Evolutionary conservation across 2,329 filamentous ascomycete species (phyloP).

Genomic region (Epichloe bromicola): DNA sequence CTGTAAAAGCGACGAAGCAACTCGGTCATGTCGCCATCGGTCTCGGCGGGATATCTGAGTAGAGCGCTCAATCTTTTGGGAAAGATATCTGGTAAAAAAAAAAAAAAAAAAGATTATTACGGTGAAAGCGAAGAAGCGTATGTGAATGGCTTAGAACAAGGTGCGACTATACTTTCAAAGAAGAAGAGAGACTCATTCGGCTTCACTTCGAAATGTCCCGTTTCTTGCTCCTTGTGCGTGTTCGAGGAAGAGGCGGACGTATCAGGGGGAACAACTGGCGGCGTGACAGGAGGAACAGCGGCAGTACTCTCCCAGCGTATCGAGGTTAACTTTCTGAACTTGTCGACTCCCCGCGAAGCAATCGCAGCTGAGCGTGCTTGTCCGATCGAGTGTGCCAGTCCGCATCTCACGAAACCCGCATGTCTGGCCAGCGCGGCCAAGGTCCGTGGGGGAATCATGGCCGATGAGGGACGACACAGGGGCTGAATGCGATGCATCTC

Average conservation of each 20-base stretch:
- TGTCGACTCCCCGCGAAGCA: not conserved
- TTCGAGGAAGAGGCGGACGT: constrained; percentile 12
- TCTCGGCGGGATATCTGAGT: constrained; percentile 32
- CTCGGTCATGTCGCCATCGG: constrained; percentile 35
- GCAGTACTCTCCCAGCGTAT: constrained; percentile 15
- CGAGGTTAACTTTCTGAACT: not conserved
- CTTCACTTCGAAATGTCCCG: constrained; percentile 67
- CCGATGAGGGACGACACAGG: not conserved
- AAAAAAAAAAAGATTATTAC: too few species aligned
- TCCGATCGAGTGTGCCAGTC: not conserved
- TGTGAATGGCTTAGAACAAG: not conserved
- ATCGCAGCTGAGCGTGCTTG: not conserved
- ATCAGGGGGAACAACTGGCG: constrained; percentile 1
- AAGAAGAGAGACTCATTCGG: constrained; percentile 76
- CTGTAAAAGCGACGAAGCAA: constrained; percentile 40
- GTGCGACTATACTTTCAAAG: constrained; percentile 58
- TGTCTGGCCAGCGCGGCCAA: constrained; percentile 12
- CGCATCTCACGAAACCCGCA: not conserved
- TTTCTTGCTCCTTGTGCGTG: constrained; percentile 43
- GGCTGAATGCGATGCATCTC: not conserved
- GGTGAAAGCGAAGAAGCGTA: too few species aligned
- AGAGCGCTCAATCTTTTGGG: constrained; percentile 54
- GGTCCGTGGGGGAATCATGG: constrained; percentile 18
- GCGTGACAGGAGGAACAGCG: not conserved
- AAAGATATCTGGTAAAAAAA: constrained; percentile 52